Base-by-base conservation (phyloP, 768 basidiomycete genomes). In the Rhodotorula graminis region DNA sequence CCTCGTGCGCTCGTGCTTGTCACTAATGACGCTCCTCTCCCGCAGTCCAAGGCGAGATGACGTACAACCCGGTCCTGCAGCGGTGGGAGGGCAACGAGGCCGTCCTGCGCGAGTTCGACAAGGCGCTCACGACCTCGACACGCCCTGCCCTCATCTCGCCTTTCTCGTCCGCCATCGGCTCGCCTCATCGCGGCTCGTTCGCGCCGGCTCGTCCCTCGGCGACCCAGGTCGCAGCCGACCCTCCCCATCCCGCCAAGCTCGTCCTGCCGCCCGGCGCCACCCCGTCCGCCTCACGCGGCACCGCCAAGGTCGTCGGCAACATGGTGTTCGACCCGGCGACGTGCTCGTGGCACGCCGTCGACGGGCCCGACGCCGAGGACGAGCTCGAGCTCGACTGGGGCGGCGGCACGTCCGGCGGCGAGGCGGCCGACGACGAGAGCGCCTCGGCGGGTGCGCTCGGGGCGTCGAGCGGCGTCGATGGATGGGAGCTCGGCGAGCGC, bases 71-170 rank as follows among this genome's bases (percentile, higher is more conserved):
- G 53, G 83, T 82, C 27, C 88, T 88, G 4, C 86, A 90, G 25
- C 89, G 92, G 49, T 99, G 95, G 95, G 95, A 99, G 84, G 95
- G 95, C 64, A 98, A 99, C 81, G 95, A 99, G 74, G 88, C 90
- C 70, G 87, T 88, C 25, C 85, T 97, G 44, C 88, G 90, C 69
- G 93, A 93, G 67, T 99, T 98, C 80, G 95, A 98, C 63, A 82
- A 83, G 27, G 88, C 86, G 25, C 86, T 90, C 60, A 87, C 88
- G 60, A 88, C 89, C 21, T 92, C 93, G 8, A 89, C 89, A 23
- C 89, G 95, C 40, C 95, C 95, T 14, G 95, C 95, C 25, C 87
- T 99, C 65, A 99, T 99, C 79, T 93, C 94, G 0, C 93, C 91
- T 2, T 91, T 91, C 55, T 90, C 91, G n/a, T 90, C 89, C 3